phyloP scores from a whole-genome alignment of 2,329 filamentous ascomycete species.

The Cadophora malorum region DNA sequence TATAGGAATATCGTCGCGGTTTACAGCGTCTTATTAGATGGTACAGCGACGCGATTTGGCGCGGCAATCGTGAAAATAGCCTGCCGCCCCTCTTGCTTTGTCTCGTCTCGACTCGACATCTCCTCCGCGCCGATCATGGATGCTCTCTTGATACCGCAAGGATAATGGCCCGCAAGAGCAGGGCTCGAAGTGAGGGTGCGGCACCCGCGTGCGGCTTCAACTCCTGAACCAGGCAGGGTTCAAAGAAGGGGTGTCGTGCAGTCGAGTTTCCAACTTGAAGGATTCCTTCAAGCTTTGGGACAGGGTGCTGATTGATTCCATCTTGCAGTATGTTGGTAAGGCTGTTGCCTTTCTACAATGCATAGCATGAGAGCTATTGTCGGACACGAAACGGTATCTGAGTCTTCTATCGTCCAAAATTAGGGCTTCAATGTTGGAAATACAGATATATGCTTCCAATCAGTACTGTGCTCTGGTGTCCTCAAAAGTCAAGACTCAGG shows the following conservation, averaged over 20 bases:
- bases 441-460: background rate
- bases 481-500: background rate
- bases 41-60: background rate
- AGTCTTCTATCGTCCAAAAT: background rate
- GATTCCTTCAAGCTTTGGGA: background rate
- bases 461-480: background rate
- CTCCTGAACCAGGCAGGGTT: background rate
- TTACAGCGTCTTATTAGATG: background rate
- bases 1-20: background rate
- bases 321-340: background rate
- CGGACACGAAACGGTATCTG: background rate
- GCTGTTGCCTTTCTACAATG: background rate
- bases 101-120: background rate
- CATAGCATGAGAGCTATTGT: background rate
- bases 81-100: background rate
- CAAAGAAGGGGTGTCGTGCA: background rate
- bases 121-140: background rate
- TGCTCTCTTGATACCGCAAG: background rate
- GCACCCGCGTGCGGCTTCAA: constrained; percentile 1
- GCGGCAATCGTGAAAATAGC: constrained; percentile 1
- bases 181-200: background rate
- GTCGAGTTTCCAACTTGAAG: background rate
- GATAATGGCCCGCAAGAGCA: background rate
- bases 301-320: background rate
- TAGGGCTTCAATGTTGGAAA: background rate